Percentiles rank a stretch among this genome's conserved stretches.
Evolutionary conservation across 257 asterid genomes (phyloP).

Genomic region (Solanum habrochaites): DNA sequence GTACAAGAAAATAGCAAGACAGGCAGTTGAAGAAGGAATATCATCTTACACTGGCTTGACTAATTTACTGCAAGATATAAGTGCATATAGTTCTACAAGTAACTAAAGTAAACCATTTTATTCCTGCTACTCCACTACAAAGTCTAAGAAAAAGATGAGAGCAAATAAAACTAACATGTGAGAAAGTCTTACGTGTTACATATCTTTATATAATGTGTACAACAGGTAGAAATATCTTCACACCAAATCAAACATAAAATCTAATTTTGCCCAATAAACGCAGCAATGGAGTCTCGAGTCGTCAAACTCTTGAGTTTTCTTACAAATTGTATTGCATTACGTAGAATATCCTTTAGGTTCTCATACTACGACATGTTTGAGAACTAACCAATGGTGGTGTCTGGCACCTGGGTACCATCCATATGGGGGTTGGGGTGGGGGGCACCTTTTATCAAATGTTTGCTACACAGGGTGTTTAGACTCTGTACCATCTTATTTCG

Average conservation of each 20-base stretch:
- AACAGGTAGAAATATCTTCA: background rate
- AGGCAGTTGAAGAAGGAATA: slow-evolving; percentile 19
- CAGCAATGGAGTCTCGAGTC: background rate
- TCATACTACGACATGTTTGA: background rate
- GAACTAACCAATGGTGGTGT: background rate
- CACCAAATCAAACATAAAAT: background rate
- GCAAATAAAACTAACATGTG: background rate
- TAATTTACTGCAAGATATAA: background rate
- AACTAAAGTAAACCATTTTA: background rate
- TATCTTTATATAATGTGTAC: background rate
- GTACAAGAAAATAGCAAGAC: slow-evolving; percentile 19
- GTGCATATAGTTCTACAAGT: background rate
- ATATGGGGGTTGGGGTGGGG: background rate
- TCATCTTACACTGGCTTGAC: background rate
- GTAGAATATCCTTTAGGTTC: background rate
- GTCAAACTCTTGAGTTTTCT: background rate
- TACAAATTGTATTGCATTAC: background rate
- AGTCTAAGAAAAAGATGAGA: too few species aligned
- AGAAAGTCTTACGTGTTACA: background rate
- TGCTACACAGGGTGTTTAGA: background rate
- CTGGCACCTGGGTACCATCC: background rate
- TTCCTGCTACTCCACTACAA: background rate
- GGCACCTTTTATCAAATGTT: background rate
- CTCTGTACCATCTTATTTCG: background rate
- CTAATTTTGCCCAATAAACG: background rate